Percentiles rank a stretch among this genome's conserved stretches.
Conservation (phyloP, 768 basidiomycete species). For the Daedalea quercina region DNA sequence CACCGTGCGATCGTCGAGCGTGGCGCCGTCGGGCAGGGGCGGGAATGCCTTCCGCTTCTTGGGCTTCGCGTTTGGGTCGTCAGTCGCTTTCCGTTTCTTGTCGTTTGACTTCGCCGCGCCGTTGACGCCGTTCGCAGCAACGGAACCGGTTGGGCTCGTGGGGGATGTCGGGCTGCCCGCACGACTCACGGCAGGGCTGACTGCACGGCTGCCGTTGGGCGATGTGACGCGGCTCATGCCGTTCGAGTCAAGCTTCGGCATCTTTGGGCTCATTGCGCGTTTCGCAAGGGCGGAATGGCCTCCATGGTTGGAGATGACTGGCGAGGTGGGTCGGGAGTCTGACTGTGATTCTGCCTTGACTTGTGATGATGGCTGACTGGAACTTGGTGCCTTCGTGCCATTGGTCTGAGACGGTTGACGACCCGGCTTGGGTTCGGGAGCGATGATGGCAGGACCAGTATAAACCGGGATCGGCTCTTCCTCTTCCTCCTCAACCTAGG, state of each 20-base stretch:
- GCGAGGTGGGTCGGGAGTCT: constrained; percentile 55
- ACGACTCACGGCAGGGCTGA: no score
- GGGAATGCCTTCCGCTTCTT: constrained; percentile 49
- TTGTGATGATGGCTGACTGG: constrained; percentile 19
- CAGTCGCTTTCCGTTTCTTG: constrained; percentile 55
- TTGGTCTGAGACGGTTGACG: constrained; percentile 34
- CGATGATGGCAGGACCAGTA: constrained; percentile 37
- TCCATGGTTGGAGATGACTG: constrained; percentile 47
- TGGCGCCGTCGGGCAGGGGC: constrained; percentile 29
- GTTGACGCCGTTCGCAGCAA: constrained; percentile 19
- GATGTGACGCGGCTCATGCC: constrained; percentile 36
- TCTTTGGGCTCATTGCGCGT: constrained; percentile 79
- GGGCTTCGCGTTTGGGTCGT: constrained; percentile 34
- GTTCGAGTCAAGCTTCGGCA: constrained; percentile 47
- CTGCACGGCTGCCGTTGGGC: constrained; percentile 38
- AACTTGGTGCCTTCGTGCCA: constrained; percentile 26
- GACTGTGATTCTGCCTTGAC: constrained; percentile 21
- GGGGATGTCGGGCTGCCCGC: constrained; percentile 16
- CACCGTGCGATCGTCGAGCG: constrained; percentile 58
- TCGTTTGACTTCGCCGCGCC: constrained; percentile 15
- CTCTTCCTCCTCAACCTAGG: constrained; percentile 71
- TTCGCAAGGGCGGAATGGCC: constrained; percentile 79
- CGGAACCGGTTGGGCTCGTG: constrained; percentile 11
- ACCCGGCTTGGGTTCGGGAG: constrained; percentile 42
- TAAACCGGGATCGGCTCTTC: constrained; percentile 45